Evolutionary conservation across 805 yeast genomes (phyloP).

Genomic region (Candida lessepsii): DNA sequence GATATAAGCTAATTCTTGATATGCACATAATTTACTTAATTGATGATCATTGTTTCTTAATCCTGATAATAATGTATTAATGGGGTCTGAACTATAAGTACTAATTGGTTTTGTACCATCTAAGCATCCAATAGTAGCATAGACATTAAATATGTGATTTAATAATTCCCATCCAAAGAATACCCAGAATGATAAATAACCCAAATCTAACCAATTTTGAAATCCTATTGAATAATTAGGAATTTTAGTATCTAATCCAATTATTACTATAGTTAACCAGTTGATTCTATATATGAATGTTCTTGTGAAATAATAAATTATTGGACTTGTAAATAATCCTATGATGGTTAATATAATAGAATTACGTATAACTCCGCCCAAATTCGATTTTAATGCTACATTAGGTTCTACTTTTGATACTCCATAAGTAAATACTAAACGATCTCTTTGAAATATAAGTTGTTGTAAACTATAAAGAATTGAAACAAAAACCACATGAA

Average conservation of each 20-base stretch:
- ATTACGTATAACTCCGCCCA: conserved; percentile 35
- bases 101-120: conserved; percentile 64
- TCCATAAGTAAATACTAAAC: conserved; percentile 48
- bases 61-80: conserved; percentile 63
- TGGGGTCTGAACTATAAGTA: conserved; percentile 57
- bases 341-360: conserved; percentile 32
- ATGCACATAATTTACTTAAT: conserved; percentile 57
- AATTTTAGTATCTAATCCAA: conserved; percentile 38
- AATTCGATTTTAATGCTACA: conserved; percentile 24
- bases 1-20: conserved; percentile 70
- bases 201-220: conserved; percentile 26
- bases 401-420: conserved; percentile 44
- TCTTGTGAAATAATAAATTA: conserved; percentile 41
- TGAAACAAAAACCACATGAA: conserved; percentile 40
- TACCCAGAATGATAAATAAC: conserved; percentile 33
- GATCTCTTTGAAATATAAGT: conserved; percentile 52
- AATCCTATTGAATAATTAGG: conserved; percentile 40
- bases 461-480: conserved; percentile 51
- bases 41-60: conserved; percentile 48
- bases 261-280: conserved; percentile 26
- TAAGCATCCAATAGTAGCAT: conserved; percentile 69
- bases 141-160: conserved; percentile 60
- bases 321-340: conserved; percentile 31
- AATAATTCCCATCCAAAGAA: conserved; percentile 51
- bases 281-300: conserved; percentile 39